Evolutionary conservation across 306 rosid genomes (phyloP).

Genomic region (Alnus rubra): DNA sequence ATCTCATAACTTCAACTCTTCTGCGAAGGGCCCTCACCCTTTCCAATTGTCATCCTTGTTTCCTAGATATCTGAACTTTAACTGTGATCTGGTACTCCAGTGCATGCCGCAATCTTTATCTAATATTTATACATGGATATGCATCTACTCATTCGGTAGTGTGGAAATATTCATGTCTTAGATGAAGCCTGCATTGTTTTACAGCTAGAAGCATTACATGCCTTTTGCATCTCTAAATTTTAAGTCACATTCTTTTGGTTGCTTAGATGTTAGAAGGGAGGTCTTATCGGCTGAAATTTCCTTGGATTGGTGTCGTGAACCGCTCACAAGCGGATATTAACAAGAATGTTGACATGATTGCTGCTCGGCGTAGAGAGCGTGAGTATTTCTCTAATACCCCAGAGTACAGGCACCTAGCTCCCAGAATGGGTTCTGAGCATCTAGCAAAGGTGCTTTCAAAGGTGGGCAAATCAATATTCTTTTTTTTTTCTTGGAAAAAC

Average conservation of each 20-base stretch:
- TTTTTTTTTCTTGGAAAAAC: slow-evolving; percentile 6
- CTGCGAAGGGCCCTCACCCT: neutral
- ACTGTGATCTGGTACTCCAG: neutral
- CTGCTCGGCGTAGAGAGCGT: slow-evolving; percentile 91
- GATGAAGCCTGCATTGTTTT: neutral
- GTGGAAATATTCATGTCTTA: neutral
- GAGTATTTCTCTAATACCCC: slow-evolving; percentile 77
- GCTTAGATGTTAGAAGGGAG: slow-evolving; percentile 80
- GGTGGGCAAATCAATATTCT: slow-evolving; percentile 44
- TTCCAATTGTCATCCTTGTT: neutral
- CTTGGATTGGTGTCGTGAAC: slow-evolving; percentile 95
- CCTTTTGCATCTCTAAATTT: slow-evolving; percentile 7
- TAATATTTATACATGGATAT: neutral
- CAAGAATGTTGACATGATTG: slow-evolving; percentile 97
- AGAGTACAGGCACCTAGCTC: slow-evolving; percentile 87
- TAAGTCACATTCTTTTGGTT: slow-evolving; percentile 30
- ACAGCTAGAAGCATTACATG: slow-evolving; percentile 1
- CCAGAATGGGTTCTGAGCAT: slow-evolving; percentile 96
- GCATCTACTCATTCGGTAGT: neutral
- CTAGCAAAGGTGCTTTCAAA: slow-evolving; percentile 90
- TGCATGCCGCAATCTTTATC: neutral
- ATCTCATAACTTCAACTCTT: neutral
- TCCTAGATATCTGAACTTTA: neutral
- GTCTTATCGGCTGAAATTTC: slow-evolving; percentile 75
- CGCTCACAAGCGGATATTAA: slow-evolving; percentile 91